phyloP scores from a whole-genome alignment of 2,329 filamentous ascomycete species.

The Aureobasidium sp. region DNA sequence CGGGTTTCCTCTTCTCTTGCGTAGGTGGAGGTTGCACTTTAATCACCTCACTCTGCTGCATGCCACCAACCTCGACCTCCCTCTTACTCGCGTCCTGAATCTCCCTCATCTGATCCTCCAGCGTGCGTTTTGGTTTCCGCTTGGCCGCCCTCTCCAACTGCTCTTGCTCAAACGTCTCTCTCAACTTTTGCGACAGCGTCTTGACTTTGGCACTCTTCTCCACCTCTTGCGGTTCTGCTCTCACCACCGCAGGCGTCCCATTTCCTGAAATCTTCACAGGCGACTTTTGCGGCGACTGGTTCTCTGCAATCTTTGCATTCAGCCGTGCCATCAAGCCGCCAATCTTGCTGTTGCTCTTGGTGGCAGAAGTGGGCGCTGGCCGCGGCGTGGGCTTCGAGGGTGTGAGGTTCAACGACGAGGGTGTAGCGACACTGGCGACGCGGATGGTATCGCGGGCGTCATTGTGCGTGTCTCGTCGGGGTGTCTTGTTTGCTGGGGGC shows the following conservation, averaged over 20 bases:
- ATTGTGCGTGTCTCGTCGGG: background rate
- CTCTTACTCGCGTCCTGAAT: slow-evolving; percentile 21
- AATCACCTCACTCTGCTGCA: background rate
- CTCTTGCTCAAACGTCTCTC: background rate
- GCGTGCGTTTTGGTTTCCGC: slow-evolving; percentile 23
- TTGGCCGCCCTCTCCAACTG: slow-evolving; percentile 14
- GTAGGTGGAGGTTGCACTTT: background rate
- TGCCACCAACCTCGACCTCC: background rate
- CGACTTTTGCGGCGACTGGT: background rate
- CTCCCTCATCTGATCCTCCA: slow-evolving; percentile 27
- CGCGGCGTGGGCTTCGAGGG: background rate
- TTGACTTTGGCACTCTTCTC: background rate
- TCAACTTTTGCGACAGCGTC: background rate
- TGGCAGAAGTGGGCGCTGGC: background rate
- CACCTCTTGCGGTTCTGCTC: background rate
- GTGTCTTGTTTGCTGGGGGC: background rate
- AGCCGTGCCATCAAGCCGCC: slow-evolving; percentile 8
- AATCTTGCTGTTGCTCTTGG: slow-evolving; percentile 11
- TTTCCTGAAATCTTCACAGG: background rate
- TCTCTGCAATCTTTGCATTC: slow-evolving; percentile 7
- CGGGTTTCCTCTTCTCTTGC: background rate
- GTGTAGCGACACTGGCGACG: background rate
- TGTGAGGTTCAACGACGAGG: background rate
- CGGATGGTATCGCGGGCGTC: slow-evolving; percentile 12
- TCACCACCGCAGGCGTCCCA: background rate